Percentiles rank a stretch among this genome's conserved stretches.
Conservation (phyloP, 225 moss, liverwort and hornwort species). For the Asterella californica region DNA sequence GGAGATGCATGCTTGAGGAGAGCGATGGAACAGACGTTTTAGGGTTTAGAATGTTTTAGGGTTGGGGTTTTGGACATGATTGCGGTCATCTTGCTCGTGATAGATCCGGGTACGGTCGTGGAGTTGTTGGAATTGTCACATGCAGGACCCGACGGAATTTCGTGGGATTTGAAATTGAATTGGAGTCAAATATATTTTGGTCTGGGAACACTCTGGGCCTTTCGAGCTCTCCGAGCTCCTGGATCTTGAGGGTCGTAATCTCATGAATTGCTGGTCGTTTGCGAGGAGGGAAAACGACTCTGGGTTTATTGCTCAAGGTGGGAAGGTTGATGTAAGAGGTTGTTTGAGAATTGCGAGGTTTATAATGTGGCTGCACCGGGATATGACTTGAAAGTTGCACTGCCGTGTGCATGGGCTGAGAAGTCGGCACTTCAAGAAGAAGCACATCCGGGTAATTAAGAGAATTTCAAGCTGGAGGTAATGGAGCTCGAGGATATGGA, state of each 20-base stretch:
- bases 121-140: not conserved
- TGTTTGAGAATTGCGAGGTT: not conserved
- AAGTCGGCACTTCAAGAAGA: not conserved
- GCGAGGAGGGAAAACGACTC: not conserved
- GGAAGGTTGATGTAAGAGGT: not conserved
- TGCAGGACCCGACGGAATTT: not conserved
- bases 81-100: slow-evolving; percentile 20
- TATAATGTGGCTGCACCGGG: slow-evolving; percentile 3
- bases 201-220: not conserved
- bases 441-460: slow-evolving; percentile 13
- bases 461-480: slow-evolving; percentile 15
- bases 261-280: slow-evolving; percentile 17
- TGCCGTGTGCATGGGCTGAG: not conserved
- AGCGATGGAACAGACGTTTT: slow-evolving; percentile 9
- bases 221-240: not conserved
- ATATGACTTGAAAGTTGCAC: slow-evolving; percentile 20
- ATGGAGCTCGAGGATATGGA: slow-evolving; percentile 43
- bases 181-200: not conserved
- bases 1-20: not conserved
- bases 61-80: slow-evolving; percentile 30
- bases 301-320: not conserved
- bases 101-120: slow-evolving; percentile 19
- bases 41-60: slow-evolving; percentile 39
- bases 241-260: slow-evolving; percentile 8
- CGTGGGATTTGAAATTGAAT: slow-evolving; percentile 7